Base-by-base conservation (phyloP, 306 rosid species). In the Argentina anserina region DNA sequence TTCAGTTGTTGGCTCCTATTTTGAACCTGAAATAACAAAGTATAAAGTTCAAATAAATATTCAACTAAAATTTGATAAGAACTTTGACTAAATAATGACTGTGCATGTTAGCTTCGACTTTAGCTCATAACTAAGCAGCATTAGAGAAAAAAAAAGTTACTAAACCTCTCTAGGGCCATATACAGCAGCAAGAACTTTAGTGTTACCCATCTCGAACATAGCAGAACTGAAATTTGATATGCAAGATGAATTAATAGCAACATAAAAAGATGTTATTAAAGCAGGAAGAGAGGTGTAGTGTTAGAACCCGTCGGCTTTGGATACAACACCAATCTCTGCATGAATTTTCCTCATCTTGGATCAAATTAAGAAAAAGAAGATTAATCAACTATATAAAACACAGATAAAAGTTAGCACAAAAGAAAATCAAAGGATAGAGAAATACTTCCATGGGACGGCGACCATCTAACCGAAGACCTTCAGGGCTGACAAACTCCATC, bases 381-480 rank as follows among this genome's bases (percentile, higher is more conserved):
- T 43, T 14, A 43, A 43, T 15, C 49, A 43, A 43, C 18, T 14
- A 33, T 33, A 1, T 2, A 33, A 15, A 43, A 12, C 20, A 43
- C 49, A 43, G 49, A 43, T 14, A 13, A 13, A 42, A 43, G 13
- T 43, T 6, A 43, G 14, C 49, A 43, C 49, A 15, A 15, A 3
- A 29, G 26, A 39, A 25, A 74, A 42, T 33, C 49, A 26, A 79
- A 18, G 65, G 77, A 55, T 42, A 23, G 75, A 50, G 15, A 28
- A 49, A 6, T 67, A 77, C 84, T 50, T 85, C 83, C 76, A 75
- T 81, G 29, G 97, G 88, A 33, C 96, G 88, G 65, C 98, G 96
- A 34, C 98, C 98, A 58, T 93, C 97, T 71, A 84, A 78, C 72
- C 97, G 97, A 89, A 93, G 93, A 65, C 97, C 98, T 83, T 93